Percentiles rank a stretch among this genome's conserved stretches.
Evolutionary conservation across 2,329 filamentous ascomycete genomes (phyloP).

Genomic region (Thielaviopsis populi): DNA sequence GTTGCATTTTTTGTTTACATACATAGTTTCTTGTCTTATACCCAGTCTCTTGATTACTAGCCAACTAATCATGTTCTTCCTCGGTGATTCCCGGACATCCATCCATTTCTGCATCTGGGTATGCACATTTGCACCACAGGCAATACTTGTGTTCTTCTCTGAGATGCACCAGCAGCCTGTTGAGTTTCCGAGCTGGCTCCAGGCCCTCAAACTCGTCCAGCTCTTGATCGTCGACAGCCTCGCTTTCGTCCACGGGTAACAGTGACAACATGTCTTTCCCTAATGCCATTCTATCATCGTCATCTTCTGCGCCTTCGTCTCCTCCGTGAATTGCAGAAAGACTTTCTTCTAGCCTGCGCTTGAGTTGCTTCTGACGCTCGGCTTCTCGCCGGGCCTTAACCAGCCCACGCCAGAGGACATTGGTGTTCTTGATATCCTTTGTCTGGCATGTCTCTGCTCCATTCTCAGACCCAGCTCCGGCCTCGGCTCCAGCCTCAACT

Average conservation of each 20-base stretch:
- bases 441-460: conserved; percentile 20
- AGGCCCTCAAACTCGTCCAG: conserved; percentile 65
- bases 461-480: conserved; percentile 17
- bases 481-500: background rate
- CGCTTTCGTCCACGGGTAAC: conserved; percentile 50
- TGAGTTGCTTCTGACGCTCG: conserved; percentile 51
- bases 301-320: conserved; percentile 29
- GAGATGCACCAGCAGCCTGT: conserved; percentile 51
- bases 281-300: conserved; percentile 53
- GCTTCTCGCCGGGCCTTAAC: conserved; percentile 53
- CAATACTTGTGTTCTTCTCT: conserved; percentile 65
- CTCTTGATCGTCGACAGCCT: conserved; percentile 64
- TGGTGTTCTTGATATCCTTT: conserved; percentile 30
- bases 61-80: conserved; percentile 52
- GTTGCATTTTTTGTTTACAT: background rate
- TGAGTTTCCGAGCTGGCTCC: conserved; percentile 49
- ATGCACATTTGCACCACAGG: conserved; percentile 88
- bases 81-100: conserved; percentile 80
- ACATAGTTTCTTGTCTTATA: conserved; percentile 4
- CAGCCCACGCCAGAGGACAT: conserved; percentile 66
- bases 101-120: conserved; percentile 59
- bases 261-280: conserved; percentile 42
- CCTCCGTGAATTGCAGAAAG: conserved; percentile 27
- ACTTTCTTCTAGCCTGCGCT: conserved; percentile 50
- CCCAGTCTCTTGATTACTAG: background rate